Conservation (phyloP, 208 protist species). For the Trypanosoma avium region DNA sequence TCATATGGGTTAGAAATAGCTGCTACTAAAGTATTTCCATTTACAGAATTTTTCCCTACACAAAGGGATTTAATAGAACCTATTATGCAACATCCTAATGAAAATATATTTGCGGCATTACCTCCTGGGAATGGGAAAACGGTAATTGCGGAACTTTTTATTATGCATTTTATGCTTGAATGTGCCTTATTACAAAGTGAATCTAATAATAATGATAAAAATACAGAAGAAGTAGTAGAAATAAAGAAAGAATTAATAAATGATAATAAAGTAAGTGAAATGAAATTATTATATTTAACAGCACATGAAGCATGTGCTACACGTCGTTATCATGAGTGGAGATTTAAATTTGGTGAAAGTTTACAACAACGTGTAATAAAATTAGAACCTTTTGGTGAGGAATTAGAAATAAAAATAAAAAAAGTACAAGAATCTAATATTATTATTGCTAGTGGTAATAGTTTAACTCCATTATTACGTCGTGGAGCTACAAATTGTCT, state of each 20-base stretch:
- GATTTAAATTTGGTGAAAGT: slow-evolving; percentile 75
- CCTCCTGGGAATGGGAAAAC: slow-evolving; percentile 97
- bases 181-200: slow-evolving; percentile 34
- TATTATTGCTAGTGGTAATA: slow-evolving; percentile 54
- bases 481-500: slow-evolving; percentile 37
- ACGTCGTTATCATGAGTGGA: slow-evolving; percentile 79
- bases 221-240: neutral
- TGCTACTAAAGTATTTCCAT: slow-evolving; percentile 89
- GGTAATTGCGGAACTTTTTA: slow-evolving; percentile 83
- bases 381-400: slow-evolving; percentile 31
- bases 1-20: slow-evolving; percentile 78
- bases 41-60: slow-evolving; percentile 92
- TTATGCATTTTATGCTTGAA: slow-evolving; percentile 75
- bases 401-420: slow-evolving; percentile 14
- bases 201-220: slow-evolving; percentile 11
- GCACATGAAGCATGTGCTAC: slow-evolving; percentile 60
- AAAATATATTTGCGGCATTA: slow-evolving; percentile 96
- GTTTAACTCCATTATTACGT: slow-evolving; percentile 55
- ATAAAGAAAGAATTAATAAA: neutral
- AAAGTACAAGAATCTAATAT: slow-evolving; percentile 43
- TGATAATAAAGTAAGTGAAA: neutral
- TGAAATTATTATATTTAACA: slow-evolving; percentile 77
- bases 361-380: slow-evolving; percentile 61
- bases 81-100: slow-evolving; percentile 91
- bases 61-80: slow-evolving; percentile 95